These are phyloP conservation scores for Penicillium mononematosum DNA, from an alignment of 495 filamentous ascomycete species.

Conservation along the genomic window DNA sequence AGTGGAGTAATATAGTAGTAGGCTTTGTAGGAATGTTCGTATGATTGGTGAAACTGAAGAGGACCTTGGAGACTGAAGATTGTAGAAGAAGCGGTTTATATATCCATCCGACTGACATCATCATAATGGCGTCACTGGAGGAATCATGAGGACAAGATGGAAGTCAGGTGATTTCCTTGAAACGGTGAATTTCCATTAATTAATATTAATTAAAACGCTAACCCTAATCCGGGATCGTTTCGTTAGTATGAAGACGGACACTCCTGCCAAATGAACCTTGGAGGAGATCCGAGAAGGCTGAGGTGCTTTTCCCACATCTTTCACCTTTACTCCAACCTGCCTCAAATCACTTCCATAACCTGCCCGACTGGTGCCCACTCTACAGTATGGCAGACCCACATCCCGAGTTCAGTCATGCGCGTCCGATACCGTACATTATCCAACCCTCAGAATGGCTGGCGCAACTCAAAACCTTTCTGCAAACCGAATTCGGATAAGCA, in stretches of 20 bases:
- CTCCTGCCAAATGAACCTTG: no score
- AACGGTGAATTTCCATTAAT: no score
- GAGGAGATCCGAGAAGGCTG: no score
- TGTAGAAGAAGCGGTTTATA: constrained; percentile 8
- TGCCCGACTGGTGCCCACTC: background rate
- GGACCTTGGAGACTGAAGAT: background rate
- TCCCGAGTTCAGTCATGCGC: constrained; percentile 10
- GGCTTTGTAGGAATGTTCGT: background rate
- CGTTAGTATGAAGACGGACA: no score
- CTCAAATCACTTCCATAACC: no score
- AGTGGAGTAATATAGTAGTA: background rate
- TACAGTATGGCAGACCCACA: background rate
- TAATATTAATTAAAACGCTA: no score
- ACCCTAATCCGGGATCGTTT: no score
- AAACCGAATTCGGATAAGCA: background rate
- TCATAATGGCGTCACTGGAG: constrained; percentile 21
- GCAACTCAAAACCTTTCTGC: no score
- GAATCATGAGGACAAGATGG: background rate
- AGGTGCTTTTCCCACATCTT: no score
- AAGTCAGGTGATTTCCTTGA: background rate
- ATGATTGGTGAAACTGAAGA: background rate
- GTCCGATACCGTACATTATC: constrained; percentile 5
- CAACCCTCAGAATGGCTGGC: background rate
- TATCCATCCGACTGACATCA: constrained; percentile 7
- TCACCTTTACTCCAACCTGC: no score